Evolutionary conservation across 208 protist genomes (phyloP).

Genomic region (Trypanosoma cruzi): DNA sequence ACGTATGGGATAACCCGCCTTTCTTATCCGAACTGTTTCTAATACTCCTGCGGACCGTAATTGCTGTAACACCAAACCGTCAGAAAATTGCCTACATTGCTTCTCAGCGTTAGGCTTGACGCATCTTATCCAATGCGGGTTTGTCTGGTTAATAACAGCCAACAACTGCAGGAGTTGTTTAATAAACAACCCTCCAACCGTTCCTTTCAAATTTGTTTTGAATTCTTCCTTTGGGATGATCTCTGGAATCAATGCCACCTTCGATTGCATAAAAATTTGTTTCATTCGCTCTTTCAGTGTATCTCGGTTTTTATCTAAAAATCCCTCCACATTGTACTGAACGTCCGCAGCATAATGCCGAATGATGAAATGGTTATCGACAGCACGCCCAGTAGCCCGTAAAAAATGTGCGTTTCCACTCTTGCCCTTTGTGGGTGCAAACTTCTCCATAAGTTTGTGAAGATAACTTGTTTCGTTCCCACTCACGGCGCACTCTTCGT

Average conservation of each 20-base stretch:
- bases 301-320: conserved; percentile 45
- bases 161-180: conserved; percentile 41
- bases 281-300: conserved; percentile 33
- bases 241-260: conserved; percentile 25
- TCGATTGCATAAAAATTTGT: conserved; percentile 21
- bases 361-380: conserved; percentile 51
- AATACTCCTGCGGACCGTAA: conserved; percentile 49
- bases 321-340: conserved; percentile 35
- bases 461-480: conserved; percentile 33
- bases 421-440: conserved; percentile 27
- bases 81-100: conserved; percentile 29
- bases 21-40: conserved; percentile 48
- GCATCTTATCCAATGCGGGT: conserved; percentile 53
- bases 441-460: conserved; percentile 31
- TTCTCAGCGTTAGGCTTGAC: conserved; percentile 44
- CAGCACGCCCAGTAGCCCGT: conserved; percentile 11
- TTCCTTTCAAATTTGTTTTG: conserved; percentile 23
- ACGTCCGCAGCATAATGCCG: conserved; percentile 79
- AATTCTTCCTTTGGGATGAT: conserved; percentile 25
- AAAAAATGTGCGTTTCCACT: conserved; percentile 25
- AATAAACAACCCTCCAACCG: conserved; percentile 36
- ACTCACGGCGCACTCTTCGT: conserved; percentile 40
- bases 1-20: conserved; percentile 44
- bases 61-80: conserved; percentile 34
- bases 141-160: conserved; percentile 35